Conservation (phyloP, 495 filamentous ascomycete genomes). For the Xylaria nigripes region DNA sequence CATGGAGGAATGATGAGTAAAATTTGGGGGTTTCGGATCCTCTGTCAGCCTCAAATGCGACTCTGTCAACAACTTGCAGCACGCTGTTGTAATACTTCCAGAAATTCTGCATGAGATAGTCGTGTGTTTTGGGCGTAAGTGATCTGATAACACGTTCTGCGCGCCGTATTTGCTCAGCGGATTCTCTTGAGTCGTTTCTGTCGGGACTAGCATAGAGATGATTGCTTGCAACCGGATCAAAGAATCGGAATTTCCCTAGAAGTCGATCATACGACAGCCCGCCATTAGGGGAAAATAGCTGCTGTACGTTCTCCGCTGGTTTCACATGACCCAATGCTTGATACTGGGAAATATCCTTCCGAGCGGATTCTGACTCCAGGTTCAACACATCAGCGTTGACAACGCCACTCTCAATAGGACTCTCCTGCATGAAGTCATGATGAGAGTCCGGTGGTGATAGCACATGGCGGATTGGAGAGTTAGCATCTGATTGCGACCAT, state of each 20-base stretch:
- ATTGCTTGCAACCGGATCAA: slow-evolving; percentile 39
- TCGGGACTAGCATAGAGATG: slow-evolving; percentile 24
- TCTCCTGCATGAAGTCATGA: slow-evolving; percentile 20
- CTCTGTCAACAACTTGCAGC: slow-evolving; percentile 39
- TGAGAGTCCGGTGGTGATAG: slow-evolving; percentile 25
- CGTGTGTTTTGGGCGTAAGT: slow-evolving; percentile 37
- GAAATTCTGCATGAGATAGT: slow-evolving; percentile 45
- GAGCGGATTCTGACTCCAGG: background rate
- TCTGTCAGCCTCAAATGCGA: slow-evolving; percentile 42
- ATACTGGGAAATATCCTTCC: slow-evolving; percentile 26
- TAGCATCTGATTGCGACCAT: slow-evolving; percentile 11
- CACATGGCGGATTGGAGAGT: slow-evolving; percentile 15
- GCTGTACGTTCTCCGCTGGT: slow-evolving; percentile 35
- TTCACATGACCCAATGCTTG: slow-evolving; percentile 22
- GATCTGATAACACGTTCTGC: slow-evolving; percentile 38
- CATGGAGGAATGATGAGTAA: slow-evolving; percentile 45
- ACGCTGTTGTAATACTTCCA: slow-evolving; percentile 44
- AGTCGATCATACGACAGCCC: slow-evolving; percentile 39
- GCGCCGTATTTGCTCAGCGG: slow-evolving; percentile 32
- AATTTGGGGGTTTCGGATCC: slow-evolving; percentile 35
- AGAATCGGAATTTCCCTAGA: slow-evolving; percentile 37
- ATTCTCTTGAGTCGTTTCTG: slow-evolving; percentile 12
- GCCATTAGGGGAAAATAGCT: slow-evolving; percentile 34
- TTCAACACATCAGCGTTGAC: background rate
- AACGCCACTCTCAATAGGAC: background rate